These are phyloP conservation scores for Nigrospora oryzae DNA, from an alignment of 2,329 filamentous ascomycete genomes.

Conservation along the genomic window DNA sequence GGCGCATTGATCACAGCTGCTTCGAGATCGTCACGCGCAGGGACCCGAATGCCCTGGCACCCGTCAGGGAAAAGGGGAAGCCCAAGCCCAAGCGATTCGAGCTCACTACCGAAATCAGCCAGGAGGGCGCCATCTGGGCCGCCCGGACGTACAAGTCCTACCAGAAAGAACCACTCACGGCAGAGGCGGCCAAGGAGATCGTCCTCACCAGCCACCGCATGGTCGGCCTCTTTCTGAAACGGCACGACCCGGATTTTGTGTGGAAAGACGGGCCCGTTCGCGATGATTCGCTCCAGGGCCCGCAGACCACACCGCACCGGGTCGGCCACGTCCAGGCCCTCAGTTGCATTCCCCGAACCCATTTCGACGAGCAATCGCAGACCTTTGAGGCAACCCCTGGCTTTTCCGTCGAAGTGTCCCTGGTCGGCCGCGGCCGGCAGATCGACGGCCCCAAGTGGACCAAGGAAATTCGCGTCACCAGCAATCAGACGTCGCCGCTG, in stretches of 20 bases:
- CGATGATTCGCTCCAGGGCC: slow-evolving; percentile 25
- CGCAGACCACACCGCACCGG: slow-evolving; percentile 30
- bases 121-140: slow-evolving; percentile 30
- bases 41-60: slow-evolving; percentile 37
- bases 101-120: slow-evolving; percentile 36
- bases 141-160: slow-evolving; percentile 40
- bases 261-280: slow-evolving; percentile 36
- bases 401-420: slow-evolving; percentile 36
- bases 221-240: slow-evolving; percentile 39
- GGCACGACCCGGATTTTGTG: slow-evolving; percentile 39
- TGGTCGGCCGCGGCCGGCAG: slow-evolving; percentile 30
- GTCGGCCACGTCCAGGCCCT: slow-evolving; percentile 34
- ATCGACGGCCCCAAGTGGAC: slow-evolving; percentile 26
- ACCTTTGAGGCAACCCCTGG: slow-evolving; percentile 38
- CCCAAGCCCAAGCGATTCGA: slow-evolving; percentile 39
- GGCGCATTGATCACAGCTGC: slow-evolving; percentile 41
- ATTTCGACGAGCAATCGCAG: slow-evolving; percentile 34
- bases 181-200: slow-evolving; percentile 34
- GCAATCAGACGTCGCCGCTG: slow-evolving; percentile 37
- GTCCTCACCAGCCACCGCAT: slow-evolving; percentile 40
- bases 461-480: slow-evolving; percentile 33
- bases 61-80: slow-evolving; percentile 22
- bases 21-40: slow-evolving; percentile 44
- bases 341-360: slow-evolving; percentile 34
- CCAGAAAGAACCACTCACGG: slow-evolving; percentile 36